These are phyloP conservation scores for Suhomyces coccinellae DNA, from an alignment of 1,139 yeast species.

Conservation along the genomic window DNA sequence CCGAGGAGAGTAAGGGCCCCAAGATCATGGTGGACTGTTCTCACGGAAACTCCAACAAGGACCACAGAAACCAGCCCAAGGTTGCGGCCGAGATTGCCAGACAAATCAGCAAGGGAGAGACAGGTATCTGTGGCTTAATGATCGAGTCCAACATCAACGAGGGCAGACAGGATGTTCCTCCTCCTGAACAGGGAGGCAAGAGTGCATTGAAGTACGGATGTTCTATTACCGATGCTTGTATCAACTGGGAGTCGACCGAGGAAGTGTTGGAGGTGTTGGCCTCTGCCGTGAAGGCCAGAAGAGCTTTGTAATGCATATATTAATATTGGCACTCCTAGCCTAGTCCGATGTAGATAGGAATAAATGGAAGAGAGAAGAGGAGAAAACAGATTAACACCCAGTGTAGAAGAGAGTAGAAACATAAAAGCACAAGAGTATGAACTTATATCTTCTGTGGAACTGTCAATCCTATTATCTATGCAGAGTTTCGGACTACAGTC, in stretches of 20 bases:
- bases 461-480: too few species aligned
- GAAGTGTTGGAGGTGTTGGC: conserved; percentile 70
- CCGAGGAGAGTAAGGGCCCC: conserved; percentile 41
- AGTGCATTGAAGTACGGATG: conserved; percentile 80
- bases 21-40: conserved; percentile 97
- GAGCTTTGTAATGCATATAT: conserved; percentile 30
- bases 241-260: conserved; percentile 83
- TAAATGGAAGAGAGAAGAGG: too few species aligned
- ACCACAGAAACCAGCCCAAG: conserved; percentile 88
- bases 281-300: conserved; percentile 76
- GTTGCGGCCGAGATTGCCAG: conserved; percentile 81
- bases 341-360: background rate
- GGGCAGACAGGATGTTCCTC: conserved; percentile 90
- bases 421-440: too few species aligned
- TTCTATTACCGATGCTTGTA: conserved; percentile 96
- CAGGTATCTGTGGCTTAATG: conserved; percentile 88
- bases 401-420: too few species aligned
- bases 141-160: conserved; percentile 88
- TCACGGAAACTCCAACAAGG: conserved; percentile 91
- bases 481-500: too few species aligned
- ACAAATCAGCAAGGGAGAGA: conserved; percentile 77
- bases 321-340: background rate
- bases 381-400: too few species aligned
- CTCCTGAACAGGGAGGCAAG: conserved; percentile 66
- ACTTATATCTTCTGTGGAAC: too few species aligned